phyloP scores from a whole-genome alignment of 208 protist species.

The Trypanosoma lewisi region DNA sequence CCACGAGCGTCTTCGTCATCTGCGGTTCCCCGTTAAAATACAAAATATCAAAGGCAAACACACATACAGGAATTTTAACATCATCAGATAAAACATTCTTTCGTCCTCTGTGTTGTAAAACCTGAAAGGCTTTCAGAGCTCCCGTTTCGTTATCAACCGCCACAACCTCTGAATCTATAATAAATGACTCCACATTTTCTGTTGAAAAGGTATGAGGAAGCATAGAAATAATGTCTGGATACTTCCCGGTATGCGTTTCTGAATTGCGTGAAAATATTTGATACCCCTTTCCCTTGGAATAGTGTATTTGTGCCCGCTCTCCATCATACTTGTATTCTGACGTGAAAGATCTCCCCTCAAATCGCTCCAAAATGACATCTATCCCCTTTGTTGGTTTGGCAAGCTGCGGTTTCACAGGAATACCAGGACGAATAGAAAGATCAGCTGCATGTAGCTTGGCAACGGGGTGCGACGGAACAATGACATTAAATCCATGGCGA shows the following conservation, averaged over 20 bases:
- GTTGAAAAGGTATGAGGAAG: slow-evolving; percentile 56
- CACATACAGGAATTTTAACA: slow-evolving; percentile 96
- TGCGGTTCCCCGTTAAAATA: slow-evolving; percentile 96
- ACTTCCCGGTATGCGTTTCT: slow-evolving; percentile 98
- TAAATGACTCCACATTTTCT: slow-evolving; percentile 91
- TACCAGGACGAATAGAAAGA: slow-evolving; percentile 82
- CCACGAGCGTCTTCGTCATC: slow-evolving; percentile 75
- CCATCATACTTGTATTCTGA: slow-evolving; percentile 99
- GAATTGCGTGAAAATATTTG: slow-evolving; percentile 98
- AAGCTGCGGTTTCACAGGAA: slow-evolving; percentile 99
- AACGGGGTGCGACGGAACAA: slow-evolving; percentile 54
- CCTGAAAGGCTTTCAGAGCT: slow-evolving; percentile 96
- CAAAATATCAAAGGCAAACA: slow-evolving; percentile 99
- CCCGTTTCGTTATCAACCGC: slow-evolving; percentile 90
- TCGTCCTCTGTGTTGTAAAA: slow-evolving; percentile 77
- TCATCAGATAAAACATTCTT: slow-evolving; percentile 92
- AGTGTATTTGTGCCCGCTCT: slow-evolving; percentile 96
- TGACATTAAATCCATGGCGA: slow-evolving; percentile 67
- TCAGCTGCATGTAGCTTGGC: slow-evolving; percentile 34
- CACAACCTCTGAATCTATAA: slow-evolving; percentile 99
- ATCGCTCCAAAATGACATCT: slow-evolving; percentile 76
- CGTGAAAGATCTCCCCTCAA: slow-evolving; percentile 92
- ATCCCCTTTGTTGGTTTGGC: slow-evolving; percentile 97
- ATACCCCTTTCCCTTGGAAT: slow-evolving; percentile 64
- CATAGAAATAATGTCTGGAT: slow-evolving; percentile 96